Percentiles rank a stretch among this genome's conserved stretches.
Evolutionary conservation across 139 green algal genomes (phyloP).

Genomic region (Trebouxia sp.): DNA sequence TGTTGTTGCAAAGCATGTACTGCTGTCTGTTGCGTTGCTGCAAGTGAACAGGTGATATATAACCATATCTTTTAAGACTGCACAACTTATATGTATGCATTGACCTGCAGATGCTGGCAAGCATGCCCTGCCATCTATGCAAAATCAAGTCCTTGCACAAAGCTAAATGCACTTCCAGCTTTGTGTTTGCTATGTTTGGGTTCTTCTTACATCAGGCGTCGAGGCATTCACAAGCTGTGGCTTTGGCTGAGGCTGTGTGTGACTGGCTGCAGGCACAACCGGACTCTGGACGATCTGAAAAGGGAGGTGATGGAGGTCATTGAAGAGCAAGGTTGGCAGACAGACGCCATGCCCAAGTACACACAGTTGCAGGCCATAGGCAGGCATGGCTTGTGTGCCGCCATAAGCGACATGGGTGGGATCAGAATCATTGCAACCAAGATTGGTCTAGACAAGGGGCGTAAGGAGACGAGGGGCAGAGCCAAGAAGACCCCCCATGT

Average conservation of each 20-base stretch:
- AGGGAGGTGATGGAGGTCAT: neutral
- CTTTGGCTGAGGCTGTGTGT: neutral
- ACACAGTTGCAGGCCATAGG: neutral
- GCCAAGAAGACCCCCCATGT: neutral
- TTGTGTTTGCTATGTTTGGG: too few species aligned
- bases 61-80: too few species aligned
- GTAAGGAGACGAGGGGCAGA: neutral
- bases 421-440: slow-evolving; percentile 19
- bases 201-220: too few species aligned
- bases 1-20: too few species aligned
- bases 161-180: too few species aligned
- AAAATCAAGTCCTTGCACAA: too few species aligned
- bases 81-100: too few species aligned
- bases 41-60: too few species aligned
- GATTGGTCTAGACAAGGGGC: neutral
- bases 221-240: neutral
- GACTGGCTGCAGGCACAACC: slow-evolving; percentile 9
- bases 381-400: neutral
- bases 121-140: too few species aligned
- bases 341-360: neutral
- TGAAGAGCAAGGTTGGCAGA: neutral
- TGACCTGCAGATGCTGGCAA: too few species aligned
- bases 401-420: neutral
- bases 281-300: neutral
- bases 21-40: too few species aligned